These are phyloP conservation scores for Uncinocarpus reesii DNA, from an alignment of 2,329 filamentous ascomycete genomes.

Conservation along the genomic window DNA sequence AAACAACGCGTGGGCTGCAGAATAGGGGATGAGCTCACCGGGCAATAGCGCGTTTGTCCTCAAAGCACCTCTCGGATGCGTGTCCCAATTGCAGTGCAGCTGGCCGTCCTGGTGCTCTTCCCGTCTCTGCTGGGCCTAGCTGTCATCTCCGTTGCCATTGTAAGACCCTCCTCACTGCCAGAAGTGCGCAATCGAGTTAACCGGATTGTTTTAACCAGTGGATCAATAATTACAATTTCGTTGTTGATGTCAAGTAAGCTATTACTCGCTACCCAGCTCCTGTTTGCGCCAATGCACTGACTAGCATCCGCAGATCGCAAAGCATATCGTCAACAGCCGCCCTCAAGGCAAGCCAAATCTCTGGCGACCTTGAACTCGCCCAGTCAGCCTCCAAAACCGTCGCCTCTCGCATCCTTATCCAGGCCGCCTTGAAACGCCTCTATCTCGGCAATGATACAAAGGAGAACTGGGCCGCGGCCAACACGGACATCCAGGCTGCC, in stretches of 20 bases:
- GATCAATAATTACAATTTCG: conserved; percentile 7
- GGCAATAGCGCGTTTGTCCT: neutral
- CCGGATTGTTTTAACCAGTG: neutral
- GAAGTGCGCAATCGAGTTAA: neutral
- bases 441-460: conserved; percentile 43
- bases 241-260: conserved; percentile 1
- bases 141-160: conserved; percentile 1
- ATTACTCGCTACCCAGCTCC: neutral
- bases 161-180: neutral
- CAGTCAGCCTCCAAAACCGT: conserved; percentile 64
- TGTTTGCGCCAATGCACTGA: neutral
- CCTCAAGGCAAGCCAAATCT: conserved; percentile 72
- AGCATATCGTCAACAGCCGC: conserved; percentile 56
- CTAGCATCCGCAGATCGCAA: neutral
- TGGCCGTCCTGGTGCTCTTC: conserved; percentile 7
- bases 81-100: conserved; percentile 8
- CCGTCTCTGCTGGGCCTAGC: conserved; percentile 1
- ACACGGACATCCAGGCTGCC: conserved; percentile 59
- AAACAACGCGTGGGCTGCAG: neutral
- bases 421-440: conserved; percentile 43
- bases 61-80: conserved; percentile 5
- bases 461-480: conserved; percentile 52
- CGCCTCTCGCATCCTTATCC: conserved; percentile 51
- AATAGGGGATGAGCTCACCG: conserved; percentile 1
- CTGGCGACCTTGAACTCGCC: conserved; percentile 67